A percentile compares a stretch with the other conserved stretches of the same genome.
These are phyloP conservation scores for Amanita rubescens DNA, from an alignment of 768 basidiomycete genomes.

Conservation along the genomic window DNA sequence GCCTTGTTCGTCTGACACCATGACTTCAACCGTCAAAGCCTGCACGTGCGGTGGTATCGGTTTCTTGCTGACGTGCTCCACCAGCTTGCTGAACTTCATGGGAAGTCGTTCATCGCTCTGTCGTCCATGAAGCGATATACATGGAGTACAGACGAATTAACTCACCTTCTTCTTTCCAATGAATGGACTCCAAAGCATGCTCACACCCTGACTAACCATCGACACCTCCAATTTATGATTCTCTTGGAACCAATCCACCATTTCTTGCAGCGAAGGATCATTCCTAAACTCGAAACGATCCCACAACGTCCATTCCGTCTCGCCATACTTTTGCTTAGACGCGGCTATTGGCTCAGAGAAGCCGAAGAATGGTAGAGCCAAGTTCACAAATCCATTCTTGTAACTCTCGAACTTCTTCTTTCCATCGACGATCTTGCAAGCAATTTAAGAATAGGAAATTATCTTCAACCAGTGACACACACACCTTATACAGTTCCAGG, in stretches of 20 bases:
- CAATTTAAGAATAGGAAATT: background rate
- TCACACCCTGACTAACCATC: conserved; percentile 97
- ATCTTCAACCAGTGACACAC: background rate
- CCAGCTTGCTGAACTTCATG: conserved; percentile 87
- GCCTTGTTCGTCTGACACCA: conserved; percentile 86
- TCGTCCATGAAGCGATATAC: background rate
- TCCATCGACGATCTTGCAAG: conserved; percentile 79
- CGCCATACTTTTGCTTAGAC: conserved; percentile 79
- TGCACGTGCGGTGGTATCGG: conserved; percentile 77
- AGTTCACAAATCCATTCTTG: conserved; percentile 98
- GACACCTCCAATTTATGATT: conserved; percentile 81
- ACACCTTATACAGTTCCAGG: conserved; percentile 93
- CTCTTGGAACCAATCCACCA: conserved; percentile 77
- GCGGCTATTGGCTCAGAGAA: conserved; percentile 97
- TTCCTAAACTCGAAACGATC: conserved; percentile 91
- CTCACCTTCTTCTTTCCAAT: conserved; percentile 87
- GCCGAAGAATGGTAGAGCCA: conserved; percentile 97
- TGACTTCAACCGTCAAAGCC: conserved; percentile 87
- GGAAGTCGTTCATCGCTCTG: conserved; percentile 82
- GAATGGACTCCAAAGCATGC: conserved; percentile 97
- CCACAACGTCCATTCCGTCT: conserved; percentile 95
- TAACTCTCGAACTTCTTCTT: conserved; percentile 91
- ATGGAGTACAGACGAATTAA: conserved; percentile 6
- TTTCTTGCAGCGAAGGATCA: conserved; percentile 81
- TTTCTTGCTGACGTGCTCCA: conserved; percentile 94